Conservation (phyloP, 1,284 basidiomycete species). For the Pholiota adiposa region DNA sequence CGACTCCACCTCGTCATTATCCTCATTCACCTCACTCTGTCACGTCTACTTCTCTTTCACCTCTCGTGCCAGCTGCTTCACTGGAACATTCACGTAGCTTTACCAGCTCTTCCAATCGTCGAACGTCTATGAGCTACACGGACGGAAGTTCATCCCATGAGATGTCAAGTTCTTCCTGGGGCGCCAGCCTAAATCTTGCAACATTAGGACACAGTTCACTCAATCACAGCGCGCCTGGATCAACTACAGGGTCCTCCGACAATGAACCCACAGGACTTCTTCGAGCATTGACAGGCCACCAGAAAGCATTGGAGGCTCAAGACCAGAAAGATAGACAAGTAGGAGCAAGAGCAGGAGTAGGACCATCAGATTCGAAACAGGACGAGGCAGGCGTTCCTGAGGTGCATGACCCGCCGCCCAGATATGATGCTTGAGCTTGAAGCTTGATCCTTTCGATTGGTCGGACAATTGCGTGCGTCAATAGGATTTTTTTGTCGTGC, state of each 20-base stretch:
- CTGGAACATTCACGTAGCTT: conserved; percentile 13
- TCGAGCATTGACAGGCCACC: conserved; percentile 29
- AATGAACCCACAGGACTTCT: conserved; percentile 23
- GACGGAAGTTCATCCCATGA: conserved; percentile 14
- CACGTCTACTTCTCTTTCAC: conserved; percentile 13
- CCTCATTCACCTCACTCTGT: conserved; percentile 16
- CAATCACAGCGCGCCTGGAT: background rate
- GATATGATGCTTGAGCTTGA: conserved; percentile 18
- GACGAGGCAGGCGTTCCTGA: conserved; percentile 10
- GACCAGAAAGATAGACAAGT: conserved; percentile 21
- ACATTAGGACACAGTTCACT: background rate
- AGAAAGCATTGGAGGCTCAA: conserved; percentile 35
- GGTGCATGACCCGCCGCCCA: conserved; percentile 24
- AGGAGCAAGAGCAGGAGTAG: background rate
- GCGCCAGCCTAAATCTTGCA: conserved; percentile 4
- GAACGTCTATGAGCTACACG: conserved; percentile 18
- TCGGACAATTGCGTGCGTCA: background rate
- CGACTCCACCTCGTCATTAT: conserved; percentile 15
- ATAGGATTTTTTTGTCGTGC: background rate
- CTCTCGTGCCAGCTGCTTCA: conserved; percentile 13
- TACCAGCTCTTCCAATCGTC: conserved; percentile 15
- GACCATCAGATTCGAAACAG: conserved; percentile 8
- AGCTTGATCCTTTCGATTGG: background rate
- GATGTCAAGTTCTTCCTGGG: conserved; percentile 9
- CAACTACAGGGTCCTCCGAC: background rate